Evolutionary conservation across 1,284 basidiomycete species (phyloP), one percentile per base, ranked within the genome.

Genomic region (Vanrija pseudolonga): DNA sequence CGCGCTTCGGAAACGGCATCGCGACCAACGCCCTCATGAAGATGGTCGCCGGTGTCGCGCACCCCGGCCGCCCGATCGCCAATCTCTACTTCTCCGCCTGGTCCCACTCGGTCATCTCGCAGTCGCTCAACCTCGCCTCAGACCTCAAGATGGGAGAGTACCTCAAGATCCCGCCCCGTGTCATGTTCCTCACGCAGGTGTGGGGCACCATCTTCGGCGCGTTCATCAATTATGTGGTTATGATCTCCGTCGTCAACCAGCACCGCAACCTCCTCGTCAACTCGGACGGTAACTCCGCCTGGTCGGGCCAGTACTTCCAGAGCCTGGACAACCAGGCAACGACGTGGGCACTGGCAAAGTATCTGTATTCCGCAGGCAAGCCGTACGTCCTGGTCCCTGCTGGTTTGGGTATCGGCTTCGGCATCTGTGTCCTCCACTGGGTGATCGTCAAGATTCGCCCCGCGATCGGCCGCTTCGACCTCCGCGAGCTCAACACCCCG

Each of bases 221-320:
- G 6, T 60, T 67, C 26, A 51, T 70, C 53, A 67, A 65, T 50
- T 69, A 65, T 45, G 64, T 55, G 15, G 61, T 66, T 15, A 62
- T 63, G 57, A 55, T 60, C 24, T 60, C 61, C 22, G 53, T 70
- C 36, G 56, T 68, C 23, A 55, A 59, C 39, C 44, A 56, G 19
- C 62, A 67, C 37, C 57, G 66, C 38, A 57, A 62, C 20, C 52
- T 65, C 9, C 59, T 70, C 20, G 23, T 53, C 40, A 38, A 50
- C 36, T 24, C 47, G 4, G 51, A 64, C 47, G 62, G 62, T 7
- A 48, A 50, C 47, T 53, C 42, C 14, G 47, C 50, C 17, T 64
- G 62, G 60, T 51, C 43, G 19, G 60, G 60, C 1, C 43, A 47
- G 11, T 24, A 20, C 19, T 57, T 58, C 46, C 62, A 63, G 47